Conservation (phyloP, 176 grass and related monocot species). For the Rhynchospora tenuis region DNA sequence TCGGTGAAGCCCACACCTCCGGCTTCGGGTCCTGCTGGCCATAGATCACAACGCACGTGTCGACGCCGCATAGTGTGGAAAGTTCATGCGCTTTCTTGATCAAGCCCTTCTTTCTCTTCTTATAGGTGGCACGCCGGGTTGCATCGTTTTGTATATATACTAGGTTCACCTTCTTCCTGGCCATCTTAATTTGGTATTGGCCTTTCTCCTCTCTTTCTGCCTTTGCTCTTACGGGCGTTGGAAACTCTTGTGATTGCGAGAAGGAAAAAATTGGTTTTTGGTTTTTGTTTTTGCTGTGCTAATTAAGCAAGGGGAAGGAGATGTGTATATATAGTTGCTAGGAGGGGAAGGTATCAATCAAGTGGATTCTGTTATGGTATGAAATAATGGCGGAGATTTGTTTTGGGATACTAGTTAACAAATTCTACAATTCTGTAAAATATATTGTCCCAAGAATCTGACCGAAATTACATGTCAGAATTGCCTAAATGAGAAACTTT, state of each 20-base stretch:
- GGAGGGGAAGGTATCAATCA: slow-evolving; percentile 4
- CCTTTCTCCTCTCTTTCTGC: background rate
- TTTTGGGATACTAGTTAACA: background rate
- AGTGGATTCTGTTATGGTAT: slow-evolving; percentile 13
- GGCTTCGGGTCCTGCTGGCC: slow-evolving; percentile 10
- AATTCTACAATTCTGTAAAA: background rate
- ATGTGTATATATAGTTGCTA: background rate
- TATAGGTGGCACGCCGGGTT: slow-evolving; percentile 15
- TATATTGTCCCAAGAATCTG: background rate
- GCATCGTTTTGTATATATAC: slow-evolving; percentile 23
- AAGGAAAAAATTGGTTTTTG: background rate
- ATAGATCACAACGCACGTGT: slow-evolving; percentile 24
- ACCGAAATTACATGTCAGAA: background rate
- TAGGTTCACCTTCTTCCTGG: slow-evolving; percentile 28
- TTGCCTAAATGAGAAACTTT: background rate
- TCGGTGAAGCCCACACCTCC: slow-evolving; percentile 22
- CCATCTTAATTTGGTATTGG: background rate
- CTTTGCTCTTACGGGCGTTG: background rate
- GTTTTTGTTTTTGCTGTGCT: background rate
- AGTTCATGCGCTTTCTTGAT: slow-evolving; percentile 24
- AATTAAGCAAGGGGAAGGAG: slow-evolving; percentile 9
- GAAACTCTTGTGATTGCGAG: background rate
- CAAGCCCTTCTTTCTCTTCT: slow-evolving; percentile 27
- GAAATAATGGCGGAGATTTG: background rate
- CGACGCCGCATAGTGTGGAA: background rate